A percentile compares a stretch with the other conserved stretches of the same genome.
phyloP scores from a whole-genome alignment of 495 filamentous ascomycete genomes.

The Endocarpon pusillum region DNA sequence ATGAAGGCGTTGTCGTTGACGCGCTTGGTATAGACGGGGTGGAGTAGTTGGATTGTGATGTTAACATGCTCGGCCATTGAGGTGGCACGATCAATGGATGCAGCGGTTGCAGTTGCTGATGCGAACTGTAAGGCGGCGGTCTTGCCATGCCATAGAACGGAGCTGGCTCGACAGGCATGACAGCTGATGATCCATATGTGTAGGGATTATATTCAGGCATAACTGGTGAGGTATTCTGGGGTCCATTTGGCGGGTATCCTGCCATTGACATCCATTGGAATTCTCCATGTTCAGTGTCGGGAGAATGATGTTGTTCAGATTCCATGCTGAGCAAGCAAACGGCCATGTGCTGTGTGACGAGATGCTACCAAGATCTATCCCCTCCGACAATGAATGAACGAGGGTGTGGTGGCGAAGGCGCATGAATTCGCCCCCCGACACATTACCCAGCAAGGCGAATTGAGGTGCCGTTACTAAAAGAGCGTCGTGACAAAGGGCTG shows the following conservation, averaged over 20 bases:
- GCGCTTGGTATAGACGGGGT: slow-evolving; percentile 12
- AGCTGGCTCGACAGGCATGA: slow-evolving; percentile 23
- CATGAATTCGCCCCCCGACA: no score
- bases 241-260: slow-evolving; percentile 22
- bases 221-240: slow-evolving; percentile 26
- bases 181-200: slow-evolving; percentile 18
- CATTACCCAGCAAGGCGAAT: no score
- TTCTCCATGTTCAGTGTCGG: slow-evolving; percentile 31
- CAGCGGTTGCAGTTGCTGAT: slow-evolving; percentile 21
- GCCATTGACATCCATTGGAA: slow-evolving; percentile 36
- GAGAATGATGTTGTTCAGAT: slow-evolving; percentile 25
- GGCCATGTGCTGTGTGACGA: no score
- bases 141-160: slow-evolving; percentile 30
- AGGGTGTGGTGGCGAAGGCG: no score
- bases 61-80: slow-evolving; percentile 57
- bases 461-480: no score
- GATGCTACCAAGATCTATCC: no score
- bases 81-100: slow-evolving; percentile 49
- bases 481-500: no score
- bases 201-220: slow-evolving; percentile 28
- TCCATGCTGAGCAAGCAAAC: slow-evolving; percentile 21
- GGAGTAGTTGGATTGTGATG: slow-evolving; percentile 35
- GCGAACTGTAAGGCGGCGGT: slow-evolving; percentile 27
- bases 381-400: no score
- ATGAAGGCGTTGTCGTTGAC: slow-evolving; percentile 4